Evolutionary conservation across 2,329 filamentous ascomycete species (phyloP).

Genomic region (Leptographium galeiforme): DNA sequence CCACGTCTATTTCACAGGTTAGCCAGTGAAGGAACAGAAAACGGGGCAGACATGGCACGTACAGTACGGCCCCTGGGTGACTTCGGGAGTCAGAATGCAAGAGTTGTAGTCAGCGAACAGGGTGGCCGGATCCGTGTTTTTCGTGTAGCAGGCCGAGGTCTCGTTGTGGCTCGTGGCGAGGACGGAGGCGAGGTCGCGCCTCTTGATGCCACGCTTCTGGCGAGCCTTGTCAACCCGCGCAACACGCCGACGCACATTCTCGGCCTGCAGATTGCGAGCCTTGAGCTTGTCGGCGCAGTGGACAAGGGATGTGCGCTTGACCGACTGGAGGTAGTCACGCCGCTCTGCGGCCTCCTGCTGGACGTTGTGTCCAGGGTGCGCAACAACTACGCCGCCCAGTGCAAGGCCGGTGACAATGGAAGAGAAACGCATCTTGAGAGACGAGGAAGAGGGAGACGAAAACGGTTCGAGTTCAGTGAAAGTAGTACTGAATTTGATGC

Average conservation of each 20-base stretch:
- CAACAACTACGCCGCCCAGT: constrained; percentile 12
- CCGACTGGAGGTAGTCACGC: constrained; percentile 21
- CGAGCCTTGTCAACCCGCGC: neutral
- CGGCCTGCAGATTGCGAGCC: constrained; percentile 22
- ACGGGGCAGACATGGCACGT: neutral
- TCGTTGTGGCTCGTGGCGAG: constrained; percentile 18
- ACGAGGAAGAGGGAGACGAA: neutral
- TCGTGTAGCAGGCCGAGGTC: constrained; percentile 15
- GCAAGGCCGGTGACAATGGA: constrained; percentile 12
- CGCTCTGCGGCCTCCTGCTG: constrained; percentile 26
- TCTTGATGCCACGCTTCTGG: constrained; percentile 2
- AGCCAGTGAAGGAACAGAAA: too few relatives aligned
- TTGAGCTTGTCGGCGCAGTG: constrained; percentile 26
- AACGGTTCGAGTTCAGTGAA: neutral
- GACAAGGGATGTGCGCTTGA: constrained; percentile 18
- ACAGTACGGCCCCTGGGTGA: constrained; percentile 40
- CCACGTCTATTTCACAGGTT: constrained; percentile 19
- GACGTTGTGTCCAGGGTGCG: constrained; percentile 28
- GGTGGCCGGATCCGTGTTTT: constrained; percentile 18
- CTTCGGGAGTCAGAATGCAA: constrained; percentile 38
- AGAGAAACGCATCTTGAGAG: constrained; percentile 10
- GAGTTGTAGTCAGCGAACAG: constrained; percentile 29
- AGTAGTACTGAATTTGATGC: neutral
- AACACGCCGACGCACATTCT: constrained; percentile 24
- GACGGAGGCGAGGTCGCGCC: neutral